Base-by-base conservation (phyloP, 345 rosid genomes). In the Arabidopsis suecica region DNA sequence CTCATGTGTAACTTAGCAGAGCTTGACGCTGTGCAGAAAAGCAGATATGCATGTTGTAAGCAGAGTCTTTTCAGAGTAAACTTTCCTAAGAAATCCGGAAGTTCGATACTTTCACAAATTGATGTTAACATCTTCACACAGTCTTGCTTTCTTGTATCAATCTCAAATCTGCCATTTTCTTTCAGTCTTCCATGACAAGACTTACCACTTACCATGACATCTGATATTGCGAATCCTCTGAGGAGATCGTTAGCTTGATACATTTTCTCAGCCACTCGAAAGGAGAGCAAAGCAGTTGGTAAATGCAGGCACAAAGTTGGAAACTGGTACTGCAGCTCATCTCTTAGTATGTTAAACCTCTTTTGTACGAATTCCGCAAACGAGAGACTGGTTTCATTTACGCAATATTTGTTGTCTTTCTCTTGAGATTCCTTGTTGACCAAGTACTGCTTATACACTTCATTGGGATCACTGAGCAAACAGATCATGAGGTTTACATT, bases 21-120 rank as follows among this genome's bases (percentile, higher is more conserved):
- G 56, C 85, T 63, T 18, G 90, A 82, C 37, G 82, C 77, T 6
- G 88, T 83, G 64, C 86, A 84, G 77, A 86, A 83, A 12, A 84
- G 11, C 5, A 86, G 55, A 60, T 38, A 60, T 1, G 88, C 84
- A 0, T 75, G 70, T 2, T 3, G 57, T 57, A 83, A 77, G 63
- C 86, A 86, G n/a, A 84, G 69, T 0, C 0, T 12, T 16, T 48
- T 48, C 0, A 77, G 59, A 0, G 0, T 55, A 18, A 20, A 7
- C 50, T 57, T 38, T 0, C 36, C 18, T 6, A 53, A 13, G 9
- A 37, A 45, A 77, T 64, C 76, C 0, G 72, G 67, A 64, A 77
- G 76, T 0, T 37, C 0, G n/a, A 71, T 16, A 56, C 75, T 44
- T 38, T 4, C 1, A 22, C 22, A 30, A 56, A 77, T 77, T 11